Evolutionary conservation across 139 green algal species (phyloP).

Genomic region (Closterium sp.): DNA sequence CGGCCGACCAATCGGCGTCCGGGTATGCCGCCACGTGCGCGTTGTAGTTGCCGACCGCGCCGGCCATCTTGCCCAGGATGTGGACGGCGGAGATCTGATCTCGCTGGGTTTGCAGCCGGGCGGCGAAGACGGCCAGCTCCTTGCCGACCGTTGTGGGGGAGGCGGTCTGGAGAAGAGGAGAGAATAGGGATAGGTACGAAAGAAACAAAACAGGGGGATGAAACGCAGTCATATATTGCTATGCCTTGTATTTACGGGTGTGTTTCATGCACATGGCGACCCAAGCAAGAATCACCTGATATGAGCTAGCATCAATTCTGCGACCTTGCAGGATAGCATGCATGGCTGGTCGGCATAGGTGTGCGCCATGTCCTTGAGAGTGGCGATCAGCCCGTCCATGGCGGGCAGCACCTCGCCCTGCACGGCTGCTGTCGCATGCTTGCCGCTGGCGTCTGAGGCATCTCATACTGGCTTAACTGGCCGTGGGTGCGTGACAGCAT

Average conservation of each 20-base stretch:
- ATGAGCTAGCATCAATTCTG: no score
- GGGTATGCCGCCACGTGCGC: constrained; percentile 94
- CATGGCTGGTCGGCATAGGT: constrained; percentile 81
- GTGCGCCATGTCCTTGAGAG: constrained; percentile 67
- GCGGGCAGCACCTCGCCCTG: constrained; percentile 58
- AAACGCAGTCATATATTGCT: no score
- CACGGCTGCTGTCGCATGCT: constrained; percentile 91
- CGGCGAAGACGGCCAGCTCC: constrained; percentile 95
- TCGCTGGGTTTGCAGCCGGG: constrained; percentile 74
- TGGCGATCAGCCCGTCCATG: constrained; percentile 74
- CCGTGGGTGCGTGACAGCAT: constrained; percentile 97
- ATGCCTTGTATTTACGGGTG: no score
- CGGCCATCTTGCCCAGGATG: constrained; percentile 90
- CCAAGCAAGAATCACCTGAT: no score
- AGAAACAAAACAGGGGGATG: not conserved
- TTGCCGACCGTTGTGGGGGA: constrained; percentile 98
- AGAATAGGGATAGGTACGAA: no score
- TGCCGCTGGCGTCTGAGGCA: constrained; percentile 87
- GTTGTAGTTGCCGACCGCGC: constrained; percentile 99
- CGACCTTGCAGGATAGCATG: constrained; percentile 95
- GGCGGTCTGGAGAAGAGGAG: constrained; percentile 64
- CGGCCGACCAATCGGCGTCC: constrained; percentile 83
- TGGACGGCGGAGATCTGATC: constrained; percentile 66
- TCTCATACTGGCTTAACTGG: constrained; percentile 89
- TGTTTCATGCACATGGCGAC: no score